Evolutionary conservation across 805 yeast species (phyloP), one percentile per base, ranked within the genome.

Genomic region (Starmerella bombicola): DNA sequence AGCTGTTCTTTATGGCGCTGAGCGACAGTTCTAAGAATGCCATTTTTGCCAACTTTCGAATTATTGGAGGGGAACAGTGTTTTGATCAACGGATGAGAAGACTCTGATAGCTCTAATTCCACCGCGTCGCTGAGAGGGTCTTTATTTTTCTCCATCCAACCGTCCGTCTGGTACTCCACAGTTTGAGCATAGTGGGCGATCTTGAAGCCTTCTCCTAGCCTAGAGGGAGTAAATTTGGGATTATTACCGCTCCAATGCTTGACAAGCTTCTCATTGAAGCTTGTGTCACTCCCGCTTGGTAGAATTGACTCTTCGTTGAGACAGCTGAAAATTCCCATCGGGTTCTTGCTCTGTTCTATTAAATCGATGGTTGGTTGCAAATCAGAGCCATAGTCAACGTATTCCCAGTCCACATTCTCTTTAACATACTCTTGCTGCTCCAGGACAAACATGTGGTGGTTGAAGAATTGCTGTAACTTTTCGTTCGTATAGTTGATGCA

Each of bases 401-500:
- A 88, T 40, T 74, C 69, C 98, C 98, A 91, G 59, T 84, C 78
- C 56, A 91, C 93, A 58, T 84, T 78, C 60, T 91, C 98, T 51
- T 80, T 78, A 35, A 83, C 84, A 55, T 91, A 91, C 57, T 91
- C 97, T 52, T 91, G 97, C 64, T 91, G 98, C 62, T 91, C 98
- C 1, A 94, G 81, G 54, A 91, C 93, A 61, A 91, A 74, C 48
- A 96, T 91, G 59, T 88, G 75, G 58, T 91, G 96, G 61, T 91
- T 91, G 60, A 91, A 91, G 59, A 88, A 91, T 61, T 91, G 98
- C 65, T 91, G 98, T 47, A 91, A 69, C 63, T 86, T 88, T 62
- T 91, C 98, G 62, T 88, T 88, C 45, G 93, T 95, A 53, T 83
- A 83, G 59, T 91, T 91, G 64, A 91, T 91, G 67, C 98, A 91